phyloP scores from a whole-genome alignment of 768 basidiomycete genomes.

The Tricholoma flavovirens region DNA sequence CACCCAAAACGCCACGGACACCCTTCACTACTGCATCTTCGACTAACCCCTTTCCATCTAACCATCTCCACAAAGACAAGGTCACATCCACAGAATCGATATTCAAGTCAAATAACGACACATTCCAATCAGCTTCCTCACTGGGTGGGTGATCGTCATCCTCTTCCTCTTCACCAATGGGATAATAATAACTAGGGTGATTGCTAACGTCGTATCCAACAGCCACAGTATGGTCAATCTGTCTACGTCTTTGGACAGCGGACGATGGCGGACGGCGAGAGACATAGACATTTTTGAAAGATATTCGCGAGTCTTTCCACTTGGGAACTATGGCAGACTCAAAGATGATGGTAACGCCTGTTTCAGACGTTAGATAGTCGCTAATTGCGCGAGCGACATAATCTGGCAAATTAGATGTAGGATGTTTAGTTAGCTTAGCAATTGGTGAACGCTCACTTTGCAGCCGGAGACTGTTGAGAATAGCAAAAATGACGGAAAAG shows the following conservation, averaged over 20 bases:
- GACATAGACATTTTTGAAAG: slow-evolving; percentile 95
- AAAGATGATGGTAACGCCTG: slow-evolving; percentile 91
- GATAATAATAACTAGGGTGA: slow-evolving; percentile 62
- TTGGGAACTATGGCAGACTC: slow-evolving; percentile 98
- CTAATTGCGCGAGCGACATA: slow-evolving; percentile 85
- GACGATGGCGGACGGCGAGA: slow-evolving; percentile 60
- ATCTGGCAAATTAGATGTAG: slow-evolving; percentile 36
- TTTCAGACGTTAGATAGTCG: slow-evolving; percentile 88
- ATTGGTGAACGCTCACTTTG: slow-evolving; percentile 50
- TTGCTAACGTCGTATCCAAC: slow-evolving; percentile 73
- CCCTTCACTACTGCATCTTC: slow-evolving; percentile 90
- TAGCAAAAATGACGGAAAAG: slow-evolving; percentile 88
- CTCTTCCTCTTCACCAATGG: slow-evolving; percentile 49
- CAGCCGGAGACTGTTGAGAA: slow-evolving; percentile 78
- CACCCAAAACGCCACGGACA: slow-evolving; percentile 89
- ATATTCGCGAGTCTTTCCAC: slow-evolving; percentile 93
- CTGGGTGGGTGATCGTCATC: slow-evolving; percentile 33
- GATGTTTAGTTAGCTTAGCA: background rate
- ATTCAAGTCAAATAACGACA: slow-evolving; percentile 88
- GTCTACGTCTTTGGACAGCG: slow-evolving; percentile 13
- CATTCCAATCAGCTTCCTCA: slow-evolving; percentile 48
- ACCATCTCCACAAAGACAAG: slow-evolving; percentile 84
- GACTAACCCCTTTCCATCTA: slow-evolving; percentile 92
- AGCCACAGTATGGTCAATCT: slow-evolving; percentile 47
- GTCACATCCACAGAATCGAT: slow-evolving; percentile 96